Evolutionary conservation across 2,329 filamentous ascomycete genomes (phyloP), one percentile per base, ranked within the genome.

Genomic region (Penicillium sp.): DNA sequence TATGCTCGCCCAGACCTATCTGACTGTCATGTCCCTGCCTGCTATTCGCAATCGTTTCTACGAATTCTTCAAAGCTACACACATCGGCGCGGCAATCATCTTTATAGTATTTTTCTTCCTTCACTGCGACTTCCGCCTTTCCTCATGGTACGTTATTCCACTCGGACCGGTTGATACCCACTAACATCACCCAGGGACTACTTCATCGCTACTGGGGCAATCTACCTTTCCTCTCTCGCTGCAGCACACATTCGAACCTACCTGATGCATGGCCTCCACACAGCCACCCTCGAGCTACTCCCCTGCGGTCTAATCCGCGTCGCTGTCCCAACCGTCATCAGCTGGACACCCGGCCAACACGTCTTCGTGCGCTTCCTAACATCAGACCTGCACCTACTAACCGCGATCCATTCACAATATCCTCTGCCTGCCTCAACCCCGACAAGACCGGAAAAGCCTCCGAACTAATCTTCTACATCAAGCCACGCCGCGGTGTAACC

Each of bases 41-140:
- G 69, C 63, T 14, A 71, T 81, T 35, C 68, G 78, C 2, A 74
- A 75, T 40, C 66, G 72, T 1, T 74, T 66, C 47, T 82, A 82
- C 57, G 79, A 82, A 49, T 76, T 78, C 55, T 82, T 82, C 73
- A 81, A 81, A 51, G 69, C 68, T 0, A 73, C 75, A 0, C 79
- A 82, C 55, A 72, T 76, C 40, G 35, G 76, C 8, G 70, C 73
- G 1, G 77, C 74, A 0, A 50, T 76, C 5, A 54, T 79, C 1
- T 82, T 82, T 52, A 62, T 80, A 10, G 35, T 81, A 3, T 77
- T 79, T 53, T 75, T 82, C 58, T 81, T 82, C 63, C 68, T 79
- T 40, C 79, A 82, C 62, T 81, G 78, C 60, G 72, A 77, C 55
- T 75, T 72, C 58, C 70, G 65, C 0, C 66, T 81, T 5, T 71